Evolutionary conservation across 768 basidiomycete species (phyloP), one percentile per base, ranked within the genome.

Genomic region (Lactifluus pinguis): DNA sequence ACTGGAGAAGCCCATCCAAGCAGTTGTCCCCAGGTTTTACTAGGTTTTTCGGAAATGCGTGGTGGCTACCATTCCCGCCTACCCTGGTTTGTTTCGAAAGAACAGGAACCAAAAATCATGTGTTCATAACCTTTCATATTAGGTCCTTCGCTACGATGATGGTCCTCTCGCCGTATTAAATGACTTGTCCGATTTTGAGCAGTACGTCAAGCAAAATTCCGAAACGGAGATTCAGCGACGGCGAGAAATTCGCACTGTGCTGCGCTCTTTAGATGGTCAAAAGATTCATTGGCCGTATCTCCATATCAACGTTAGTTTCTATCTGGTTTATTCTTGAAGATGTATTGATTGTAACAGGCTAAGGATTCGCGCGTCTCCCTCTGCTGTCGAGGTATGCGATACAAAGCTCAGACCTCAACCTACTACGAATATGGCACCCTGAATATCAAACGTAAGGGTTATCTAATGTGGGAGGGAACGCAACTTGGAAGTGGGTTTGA

Each of bases 31-130:
- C 74, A 0, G 72, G 75, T 0, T 76, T 79, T 57, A 75, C 74
- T 3, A 78, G 76, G 47, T 81, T 74, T 68, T 92, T 89, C 68
- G 89, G 89, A 9, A 86, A 87, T 62, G 82, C 86, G 9, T 89
- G 87, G 84, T 84, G 85, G 80, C 78, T 89, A 32, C 87, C 88
- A 3, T 91, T 92, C 66, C 89, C 89, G 0, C 86, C 87, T 0
- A 82, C 84, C 0, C 72, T 87, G 56, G 85, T 84, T 65, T 55
- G 77, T 76, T 29, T 32, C 10, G 8, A 44, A n/a, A n/a, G n/a
- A n/a, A 21, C 5, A 3, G 39, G n/a, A 8, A 55, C 61, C 32
- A 15, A 38, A 41, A 36, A 32, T 2, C 9, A 17, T 10, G 17
- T 4, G 34, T 50, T 36, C 48, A 66, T 34, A 65, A 45, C 7